Evolutionary conservation across 257 asterid genomes (phyloP), one percentile per base, ranked within the genome.

Genomic region (Solanum bukasovii): DNA sequence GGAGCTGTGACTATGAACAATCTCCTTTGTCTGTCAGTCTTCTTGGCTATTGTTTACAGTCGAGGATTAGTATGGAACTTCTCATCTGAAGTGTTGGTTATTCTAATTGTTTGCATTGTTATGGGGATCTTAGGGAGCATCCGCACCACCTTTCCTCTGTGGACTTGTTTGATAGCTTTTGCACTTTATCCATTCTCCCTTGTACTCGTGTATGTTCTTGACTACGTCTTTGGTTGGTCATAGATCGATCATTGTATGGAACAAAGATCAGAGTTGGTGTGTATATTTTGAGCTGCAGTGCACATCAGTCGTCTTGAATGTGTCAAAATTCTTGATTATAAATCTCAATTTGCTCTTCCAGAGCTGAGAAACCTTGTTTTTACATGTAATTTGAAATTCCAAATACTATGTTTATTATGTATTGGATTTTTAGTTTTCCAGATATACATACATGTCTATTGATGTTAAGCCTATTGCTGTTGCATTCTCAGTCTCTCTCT

Each of bases 1-100:
- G 98, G 99, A 89, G 96, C 98, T 12, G 99, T 91, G 56, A 96
- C 99, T 3, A 97, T 96, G 99, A 97, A 97, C 93, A 96, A 96
- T 42, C 92, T 90, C 71, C 92, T 97, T 71, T 97, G 99, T 71
- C 91, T 97, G 13, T 95, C 99, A 0, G 99, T 97, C 71, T 97
- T 96, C 92, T 90, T 96, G 92, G 98, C 94, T 37, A 94, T 97
- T 16, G 98, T 97, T 63, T 96, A 96, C 44, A 74, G 34, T 1
- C 86, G 99, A 87, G 99, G 98, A 21, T 89, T 97, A 93, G 89
- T 77, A 14, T 97, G 99, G 99, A 93, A 96, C 93, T 97, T 97
- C 93, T 95, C 99, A 1, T 92, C 99, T 0, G 99, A 97, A 88
- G 99, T 96, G 91, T 91, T 97, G 49, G 98, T 96, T 18, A 96